Evolutionary conservation across 208 protist genomes (phyloP).

Genomic region (Blastocrithidia nonstop): DNA sequence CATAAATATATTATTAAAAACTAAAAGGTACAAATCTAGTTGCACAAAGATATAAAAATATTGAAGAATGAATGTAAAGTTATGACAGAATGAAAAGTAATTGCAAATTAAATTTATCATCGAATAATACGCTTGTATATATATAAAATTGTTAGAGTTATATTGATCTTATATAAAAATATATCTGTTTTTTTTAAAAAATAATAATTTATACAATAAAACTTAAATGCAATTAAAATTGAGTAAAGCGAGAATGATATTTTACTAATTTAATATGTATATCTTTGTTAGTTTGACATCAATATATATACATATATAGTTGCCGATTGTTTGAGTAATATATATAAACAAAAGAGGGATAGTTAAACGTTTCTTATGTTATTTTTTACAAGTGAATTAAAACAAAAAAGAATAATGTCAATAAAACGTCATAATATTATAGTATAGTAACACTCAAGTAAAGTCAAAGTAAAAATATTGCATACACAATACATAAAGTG

Average conservation of each 20-base stretch:
- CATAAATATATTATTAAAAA: too few relatives aligned
- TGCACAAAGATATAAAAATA: too few relatives aligned
- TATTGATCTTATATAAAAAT: neutral
- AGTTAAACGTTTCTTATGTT: neutral
- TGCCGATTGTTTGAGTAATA: neutral
- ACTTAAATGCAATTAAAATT: neutral
- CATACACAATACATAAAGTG: too few relatives aligned
- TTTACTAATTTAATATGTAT: neutral
- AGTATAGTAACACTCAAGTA: too few relatives aligned
- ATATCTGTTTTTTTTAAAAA: neutral
- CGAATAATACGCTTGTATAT: too few relatives aligned
- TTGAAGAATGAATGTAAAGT: too few relatives aligned
- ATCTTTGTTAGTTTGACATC: neutral
- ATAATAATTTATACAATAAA: neutral
- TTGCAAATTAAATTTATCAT: too few relatives aligned
- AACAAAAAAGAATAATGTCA: conserved; percentile 1
- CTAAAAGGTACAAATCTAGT: too few relatives aligned
- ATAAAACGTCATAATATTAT: too few relatives aligned
- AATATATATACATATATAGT: neutral
- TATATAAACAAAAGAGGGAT: neutral
- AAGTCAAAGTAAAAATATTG: too few relatives aligned
- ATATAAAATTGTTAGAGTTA: neutral
- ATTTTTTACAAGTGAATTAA: neutral
- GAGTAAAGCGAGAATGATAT: neutral
- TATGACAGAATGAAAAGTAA: too few relatives aligned